Evolutionary conservation across 331 rosid genomes (phyloP).

Genomic region (Acacia concinna): DNA sequence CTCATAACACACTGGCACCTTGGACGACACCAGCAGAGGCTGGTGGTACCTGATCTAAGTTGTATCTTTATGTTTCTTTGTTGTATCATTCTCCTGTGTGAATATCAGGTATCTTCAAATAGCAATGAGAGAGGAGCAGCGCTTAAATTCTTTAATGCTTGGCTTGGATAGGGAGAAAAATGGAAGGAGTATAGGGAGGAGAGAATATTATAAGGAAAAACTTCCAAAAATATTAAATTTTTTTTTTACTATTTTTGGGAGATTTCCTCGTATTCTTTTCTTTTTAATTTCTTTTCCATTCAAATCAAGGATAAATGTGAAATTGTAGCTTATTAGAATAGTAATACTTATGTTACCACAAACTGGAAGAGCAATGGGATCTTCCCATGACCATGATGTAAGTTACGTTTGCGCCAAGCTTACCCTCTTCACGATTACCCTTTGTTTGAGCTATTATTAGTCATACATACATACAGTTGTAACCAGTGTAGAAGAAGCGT

Average conservation of each 20-base stretch:
- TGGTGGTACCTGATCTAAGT: constrained; percentile 45
- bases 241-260: background rate
- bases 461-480: background rate
- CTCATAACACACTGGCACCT: constrained; percentile 57
- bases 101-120: constrained; percentile 54
- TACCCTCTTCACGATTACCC: constrained; percentile 21
- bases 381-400: constrained; percentile 30
- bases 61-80: constrained; percentile 23
- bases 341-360: constrained; percentile 42
- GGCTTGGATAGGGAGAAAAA: background rate
- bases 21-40: constrained; percentile 46
- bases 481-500: constrained; percentile 4
- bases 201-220: background rate
- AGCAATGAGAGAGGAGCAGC: constrained; percentile 34
- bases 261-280: background rate
- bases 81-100: constrained; percentile 58
- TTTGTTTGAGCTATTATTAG: constrained; percentile 15
- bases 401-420: constrained; percentile 35
- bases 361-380: constrained; percentile 37
- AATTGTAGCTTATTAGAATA: constrained; percentile 51
- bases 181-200: background rate
- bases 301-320: constrained; percentile 23
- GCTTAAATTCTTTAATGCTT: constrained; percentile 45
- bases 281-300: background rate
- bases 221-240: background rate